Evolutionary conservation across 306 rosid genomes (phyloP), one percentile per base, ranked within the genome.

Genomic region (Sindora glabra): DNA sequence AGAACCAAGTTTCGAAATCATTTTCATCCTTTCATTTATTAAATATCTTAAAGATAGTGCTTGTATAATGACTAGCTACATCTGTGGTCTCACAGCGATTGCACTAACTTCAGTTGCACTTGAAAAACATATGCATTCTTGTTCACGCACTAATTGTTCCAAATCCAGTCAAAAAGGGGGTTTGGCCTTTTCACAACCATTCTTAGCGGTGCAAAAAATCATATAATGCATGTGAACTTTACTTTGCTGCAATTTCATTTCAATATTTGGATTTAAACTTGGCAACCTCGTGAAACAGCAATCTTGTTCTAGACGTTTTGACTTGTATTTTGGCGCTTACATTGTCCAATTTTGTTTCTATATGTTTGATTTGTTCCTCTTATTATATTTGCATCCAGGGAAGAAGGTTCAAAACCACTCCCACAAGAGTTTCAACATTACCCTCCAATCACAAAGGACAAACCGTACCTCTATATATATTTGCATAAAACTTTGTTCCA

Each of bases 341-440:
- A 32, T 12, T 13, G 46, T 37, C 17, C 29, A 14, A 37, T 17
- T 59, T 74, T 77, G 77, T 69, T 59, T 42, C 34, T 29, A 29
- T 29, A 9, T 2, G 34, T 29, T 29, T 29, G 34, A 29, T 29
- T 29, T 29, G 1, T 1, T 29, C 5, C 34, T 4, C 34, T 29
- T 29, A 29, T 4, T 29, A 4, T 29, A 29, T n/a, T n/a, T n/a
- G n/a, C n/a, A 29, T 29, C 8, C 34, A 4, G 8, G 2, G 34
- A 4, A 23, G 48, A 56, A 15, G 19, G 8, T 38, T 63, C 67
- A 40, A 41, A 18, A 10, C 62, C 44, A 19, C 57, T 49, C 5
- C 5, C 38, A 24, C 2, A 53, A 61, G 10, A 61, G 12, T 32
- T 36, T 15, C 16, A 61, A 49, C 51, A 40, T 49, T 63, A 54